These are phyloP conservation scores for Bipolaris victoriae DNA, from an alignment of 2,329 filamentous ascomycete species.

Conservation along the genomic window DNA sequence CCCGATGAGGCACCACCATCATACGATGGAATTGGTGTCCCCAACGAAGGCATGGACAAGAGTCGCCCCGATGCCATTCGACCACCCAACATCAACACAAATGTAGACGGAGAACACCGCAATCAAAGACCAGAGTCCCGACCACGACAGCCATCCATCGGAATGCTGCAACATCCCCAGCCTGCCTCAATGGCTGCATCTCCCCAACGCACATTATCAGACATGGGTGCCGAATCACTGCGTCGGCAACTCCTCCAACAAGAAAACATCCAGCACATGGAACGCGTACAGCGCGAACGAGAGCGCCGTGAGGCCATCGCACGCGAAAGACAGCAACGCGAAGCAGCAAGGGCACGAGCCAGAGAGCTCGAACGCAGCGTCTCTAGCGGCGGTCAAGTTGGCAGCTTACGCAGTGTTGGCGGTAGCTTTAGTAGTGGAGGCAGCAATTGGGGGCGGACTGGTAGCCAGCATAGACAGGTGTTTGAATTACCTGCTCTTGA, in stretches of 20 bases:
- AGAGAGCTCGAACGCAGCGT: slow-evolving; percentile 45
- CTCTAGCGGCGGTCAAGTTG: slow-evolving; percentile 40
- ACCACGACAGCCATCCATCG: slow-evolving; percentile 41
- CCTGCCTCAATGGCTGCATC: slow-evolving; percentile 50
- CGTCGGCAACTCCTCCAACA: slow-evolving; percentile 43
- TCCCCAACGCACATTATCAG: slow-evolving; percentile 42
- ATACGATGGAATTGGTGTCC: slow-evolving; percentile 40
- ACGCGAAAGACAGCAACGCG: slow-evolving; percentile 37
- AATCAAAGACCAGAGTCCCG: slow-evolving; percentile 31
- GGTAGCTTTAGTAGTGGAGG: slow-evolving; percentile 35
- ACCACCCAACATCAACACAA: slow-evolving; percentile 41
- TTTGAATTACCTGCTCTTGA: slow-evolving; percentile 49
- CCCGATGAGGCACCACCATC: slow-evolving; percentile 44
- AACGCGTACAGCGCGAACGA: slow-evolving; percentile 39
- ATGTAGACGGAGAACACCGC: slow-evolving; percentile 15
- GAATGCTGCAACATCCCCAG: slow-evolving; percentile 47
- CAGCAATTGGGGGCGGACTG: slow-evolving; percentile 36
- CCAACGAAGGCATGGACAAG: slow-evolving; percentile 43
- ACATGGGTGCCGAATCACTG: slow-evolving; percentile 47
- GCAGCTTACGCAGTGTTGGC: slow-evolving; percentile 39
- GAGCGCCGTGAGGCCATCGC: slow-evolving; percentile 34
- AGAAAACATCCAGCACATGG: slow-evolving; percentile 42
- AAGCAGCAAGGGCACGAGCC: slow-evolving; percentile 40
- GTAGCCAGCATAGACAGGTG: slow-evolving; percentile 30
- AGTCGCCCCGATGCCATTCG: slow-evolving; percentile 33